Evolutionary conservation across 331 rosid species (phyloP).

Genomic region (Rosa hybrid): DNA sequence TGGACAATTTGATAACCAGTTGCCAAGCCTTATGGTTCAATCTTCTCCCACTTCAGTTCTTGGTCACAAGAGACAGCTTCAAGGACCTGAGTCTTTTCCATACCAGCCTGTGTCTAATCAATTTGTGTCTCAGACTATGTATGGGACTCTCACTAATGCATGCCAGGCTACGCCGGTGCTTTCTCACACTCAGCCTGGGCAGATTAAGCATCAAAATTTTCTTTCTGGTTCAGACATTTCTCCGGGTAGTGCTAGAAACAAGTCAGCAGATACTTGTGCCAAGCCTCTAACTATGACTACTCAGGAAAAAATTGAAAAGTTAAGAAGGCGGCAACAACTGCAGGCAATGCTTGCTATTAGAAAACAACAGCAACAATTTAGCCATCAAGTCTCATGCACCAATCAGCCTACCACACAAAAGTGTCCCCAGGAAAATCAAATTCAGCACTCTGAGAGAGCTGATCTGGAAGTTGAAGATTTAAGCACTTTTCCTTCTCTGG

Average conservation of each 20-base stretch:
- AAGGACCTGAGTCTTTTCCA: constrained; percentile 46
- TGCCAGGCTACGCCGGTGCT: constrained; percentile 58
- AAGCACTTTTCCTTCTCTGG: constrained; percentile 44
- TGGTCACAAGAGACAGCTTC: constrained; percentile 52
- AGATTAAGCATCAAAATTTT: constrained; percentile 44
- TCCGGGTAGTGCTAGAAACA: constrained; percentile 37
- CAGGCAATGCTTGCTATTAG: constrained; percentile 96
- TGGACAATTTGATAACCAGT: constrained; percentile 54
- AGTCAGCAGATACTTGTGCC: constrained; percentile 37
- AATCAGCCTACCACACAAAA: constrained; percentile 43
- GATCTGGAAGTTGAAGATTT: constrained; percentile 57
- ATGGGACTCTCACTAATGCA: constrained; percentile 51
- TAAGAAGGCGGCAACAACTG: constrained; percentile 92
- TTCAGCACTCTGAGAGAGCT: constrained; percentile 45
- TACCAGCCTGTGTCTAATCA: constrained; percentile 59
- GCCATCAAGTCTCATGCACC: constrained; percentile 51
- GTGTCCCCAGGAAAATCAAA: constrained; percentile 47
- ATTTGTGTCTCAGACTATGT: constrained; percentile 43
- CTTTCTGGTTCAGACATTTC: constrained; percentile 50
- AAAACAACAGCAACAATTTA: constrained; percentile 73
- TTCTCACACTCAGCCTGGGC: constrained; percentile 51
- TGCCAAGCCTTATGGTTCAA: constrained; percentile 43
- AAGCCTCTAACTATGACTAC: constrained; percentile 81
- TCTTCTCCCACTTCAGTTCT: constrained; percentile 55
- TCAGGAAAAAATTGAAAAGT: constrained; percentile 89